Evolutionary conservation across 108 stramenopile genomes (phyloP).

Genomic region (Skeletonema tropicum): DNA sequence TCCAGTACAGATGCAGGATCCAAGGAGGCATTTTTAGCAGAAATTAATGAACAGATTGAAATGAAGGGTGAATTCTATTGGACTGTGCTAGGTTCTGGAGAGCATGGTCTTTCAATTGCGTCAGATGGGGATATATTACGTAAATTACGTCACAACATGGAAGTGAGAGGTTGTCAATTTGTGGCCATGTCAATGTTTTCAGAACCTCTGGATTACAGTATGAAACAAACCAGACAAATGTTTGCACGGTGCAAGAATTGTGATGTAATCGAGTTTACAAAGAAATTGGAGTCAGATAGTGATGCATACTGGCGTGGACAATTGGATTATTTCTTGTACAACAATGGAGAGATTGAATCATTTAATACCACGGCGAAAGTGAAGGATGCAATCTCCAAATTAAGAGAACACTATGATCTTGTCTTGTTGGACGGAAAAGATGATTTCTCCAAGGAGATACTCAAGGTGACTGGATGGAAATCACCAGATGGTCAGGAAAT

Average conservation of each 20-base stretch:
- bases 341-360: slow-evolving; percentile 9
- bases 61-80: slow-evolving; percentile 22
- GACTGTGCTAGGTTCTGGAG: slow-evolving; percentile 33
- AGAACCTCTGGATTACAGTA: slow-evolving; percentile 36
- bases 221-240: slow-evolving; percentile 33
- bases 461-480: slow-evolving; percentile 41
- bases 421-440: slow-evolving; percentile 30
- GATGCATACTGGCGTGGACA: slow-evolving; percentile 27
- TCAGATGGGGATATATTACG: slow-evolving; percentile 14
- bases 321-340: slow-evolving; percentile 49
- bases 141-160: slow-evolving; percentile 23
- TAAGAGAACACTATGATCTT: slow-evolving; percentile 41
- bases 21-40: slow-evolving; percentile 11
- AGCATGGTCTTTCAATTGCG: slow-evolving; percentile 15
- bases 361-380: slow-evolving; percentile 22
- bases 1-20: slow-evolving; percentile 22
- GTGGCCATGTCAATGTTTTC: slow-evolving; percentile 26
- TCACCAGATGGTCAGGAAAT: slow-evolving; percentile 6
- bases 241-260: slow-evolving; percentile 22
- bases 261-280: slow-evolving; percentile 22
- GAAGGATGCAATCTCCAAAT: slow-evolving; percentile 21
- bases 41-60: slow-evolving; percentile 19
- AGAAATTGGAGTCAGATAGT: slow-evolving; percentile 8
- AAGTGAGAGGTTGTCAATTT: slow-evolving; percentile 29
- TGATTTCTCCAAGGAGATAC: slow-evolving; percentile 18